Percentiles rank a stretch among this genome's conserved stretches.
Evolutionary conservation across 768 basidiomycete genomes (phyloP).

Genomic region (Auriculariales sp.): DNA sequence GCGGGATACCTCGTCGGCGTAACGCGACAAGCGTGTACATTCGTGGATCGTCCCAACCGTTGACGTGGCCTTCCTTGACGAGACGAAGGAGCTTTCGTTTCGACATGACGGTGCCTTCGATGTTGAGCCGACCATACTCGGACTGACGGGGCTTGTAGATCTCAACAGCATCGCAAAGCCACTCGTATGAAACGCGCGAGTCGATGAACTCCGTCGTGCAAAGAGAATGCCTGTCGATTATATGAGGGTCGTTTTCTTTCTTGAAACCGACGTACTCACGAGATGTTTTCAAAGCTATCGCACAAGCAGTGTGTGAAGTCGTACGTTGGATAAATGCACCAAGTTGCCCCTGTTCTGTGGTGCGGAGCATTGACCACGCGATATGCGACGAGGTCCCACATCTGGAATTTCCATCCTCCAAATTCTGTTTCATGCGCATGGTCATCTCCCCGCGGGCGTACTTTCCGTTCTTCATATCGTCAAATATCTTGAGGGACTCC

Average conservation of each 20-base stretch:
- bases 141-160: conserved; percentile 96
- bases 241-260: neutral
- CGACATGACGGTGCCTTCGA: conserved; percentile 92
- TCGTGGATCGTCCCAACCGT: conserved; percentile 94
- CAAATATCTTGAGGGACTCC: conserved; percentile 80
- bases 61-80: conserved; percentile 72
- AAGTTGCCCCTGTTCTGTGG: conserved; percentile 83
- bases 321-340: conserved; percentile 97
- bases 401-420: conserved; percentile 85
- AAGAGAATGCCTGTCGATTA: conserved; percentile 68
- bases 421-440: conserved; percentile 93
- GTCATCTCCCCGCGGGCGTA: conserved; percentile 88
- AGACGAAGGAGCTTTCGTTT: conserved; percentile 89
- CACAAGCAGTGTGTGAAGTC: conserved; percentile 97
- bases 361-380: conserved; percentile 83
- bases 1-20: conserved; percentile 90
- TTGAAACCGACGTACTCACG: conserved; percentile 48
- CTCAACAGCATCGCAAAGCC: conserved; percentile 95
- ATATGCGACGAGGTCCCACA: conserved; percentile 99
- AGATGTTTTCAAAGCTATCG: conserved; percentile 98
- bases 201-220: conserved; percentile 94
- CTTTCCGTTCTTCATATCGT: conserved; percentile 80
- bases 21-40: conserved; percentile 94
- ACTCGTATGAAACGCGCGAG: conserved; percentile 94
- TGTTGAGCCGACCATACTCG: conserved; percentile 84